A percentile compares a stretch with the other conserved stretches of the same genome.
Evolutionary conservation across 2,329 filamentous ascomycete genomes (phyloP).

Genomic region (Cladorrhinum sp.): DNA sequence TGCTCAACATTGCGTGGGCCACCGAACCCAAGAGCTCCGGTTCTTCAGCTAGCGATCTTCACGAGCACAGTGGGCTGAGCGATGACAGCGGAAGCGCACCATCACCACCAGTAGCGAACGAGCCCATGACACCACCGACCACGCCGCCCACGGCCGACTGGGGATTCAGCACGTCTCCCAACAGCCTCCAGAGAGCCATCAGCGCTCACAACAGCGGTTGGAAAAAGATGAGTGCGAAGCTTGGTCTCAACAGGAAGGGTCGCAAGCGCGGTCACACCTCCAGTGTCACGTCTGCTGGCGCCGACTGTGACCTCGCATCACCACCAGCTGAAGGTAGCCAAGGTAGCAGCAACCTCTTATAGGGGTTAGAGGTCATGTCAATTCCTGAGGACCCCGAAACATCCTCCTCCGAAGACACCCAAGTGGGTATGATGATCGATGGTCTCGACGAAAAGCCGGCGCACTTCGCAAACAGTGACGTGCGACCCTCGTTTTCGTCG

Average conservation of each 20-base stretch:
- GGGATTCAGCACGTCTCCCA: conserved; percentile 49
- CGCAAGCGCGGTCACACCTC: conserved; percentile 44
- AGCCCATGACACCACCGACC: conserved; percentile 71
- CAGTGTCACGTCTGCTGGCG: conserved; percentile 34
- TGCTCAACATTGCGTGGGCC: conserved; percentile 40
- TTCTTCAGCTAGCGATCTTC: conserved; percentile 45
- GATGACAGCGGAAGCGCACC: conserved; percentile 65
- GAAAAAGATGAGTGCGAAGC: conserved; percentile 62
- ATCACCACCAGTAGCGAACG: conserved; percentile 49
- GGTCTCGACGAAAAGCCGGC: conserved; percentile 15
- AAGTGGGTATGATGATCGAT: conserved; percentile 15
- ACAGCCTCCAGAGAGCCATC: conserved; percentile 53
- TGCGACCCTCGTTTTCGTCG: conserved; percentile 22
- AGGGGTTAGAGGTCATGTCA: conserved; percentile 58
- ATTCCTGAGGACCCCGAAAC: conserved; percentile 40
- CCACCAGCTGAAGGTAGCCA: conserved; percentile 34
- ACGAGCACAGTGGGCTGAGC: conserved; percentile 48
- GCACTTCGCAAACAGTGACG: conserved; percentile 14
- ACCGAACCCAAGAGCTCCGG: conserved; percentile 40
- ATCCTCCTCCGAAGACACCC: conserved; percentile 24
- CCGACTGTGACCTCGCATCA: conserved; percentile 36
- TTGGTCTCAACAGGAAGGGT: conserved; percentile 56
- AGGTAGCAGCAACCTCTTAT: conserved; percentile 44
- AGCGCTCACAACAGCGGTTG: conserved; percentile 57
- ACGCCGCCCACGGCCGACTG: conserved; percentile 65